A percentile compares a stretch with the other conserved stretches of the same genome.
Conservation (phyloP, 768 basidiomycete species). For the Austroboletus eburneus region DNA sequence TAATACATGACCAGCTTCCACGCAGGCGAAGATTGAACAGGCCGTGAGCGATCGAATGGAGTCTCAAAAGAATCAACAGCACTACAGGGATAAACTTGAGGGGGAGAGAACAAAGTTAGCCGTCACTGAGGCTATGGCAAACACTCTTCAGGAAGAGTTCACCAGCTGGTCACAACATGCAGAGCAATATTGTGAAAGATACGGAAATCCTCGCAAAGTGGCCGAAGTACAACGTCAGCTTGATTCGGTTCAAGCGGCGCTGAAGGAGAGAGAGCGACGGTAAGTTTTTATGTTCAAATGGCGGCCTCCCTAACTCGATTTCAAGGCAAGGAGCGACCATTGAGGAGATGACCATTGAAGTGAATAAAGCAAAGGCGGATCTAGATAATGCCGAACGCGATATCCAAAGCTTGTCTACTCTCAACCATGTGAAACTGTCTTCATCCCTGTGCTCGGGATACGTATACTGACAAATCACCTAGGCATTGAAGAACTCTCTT, state of each 20-base stretch:
- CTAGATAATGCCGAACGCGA: conserved; percentile 59
- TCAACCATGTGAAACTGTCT: conserved; percentile 57
- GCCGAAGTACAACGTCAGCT: conserved; percentile 57
- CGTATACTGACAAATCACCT: conserved; percentile 8
- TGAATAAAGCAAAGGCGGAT: conserved; percentile 59
- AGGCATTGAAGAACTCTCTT: conserved; percentile 70
- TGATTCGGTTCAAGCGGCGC: conserved; percentile 56
- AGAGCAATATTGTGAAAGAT: conserved; percentile 52
- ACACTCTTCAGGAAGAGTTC: conserved; percentile 59
- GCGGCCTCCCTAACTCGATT: conserved; percentile 2
- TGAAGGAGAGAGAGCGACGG: conserved; percentile 66
- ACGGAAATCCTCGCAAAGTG: conserved; percentile 54
- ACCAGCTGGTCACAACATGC: conserved; percentile 65
- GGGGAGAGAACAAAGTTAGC: conserved; percentile 45
- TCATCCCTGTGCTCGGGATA: not conserved
- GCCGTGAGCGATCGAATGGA: conserved; percentile 47
- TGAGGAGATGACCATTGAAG: conserved; percentile 70
- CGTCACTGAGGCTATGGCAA: conserved; percentile 41
- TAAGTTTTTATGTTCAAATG: conserved; percentile 25
- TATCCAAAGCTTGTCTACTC: conserved; percentile 53
- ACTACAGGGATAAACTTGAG: conserved; percentile 51
- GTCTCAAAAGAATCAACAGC: conserved; percentile 44
- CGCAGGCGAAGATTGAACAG: conserved; percentile 46
- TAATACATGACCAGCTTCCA: not conserved
- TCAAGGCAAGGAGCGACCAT: conserved; percentile 69